A percentile compares a stretch with the other conserved stretches of the same genome.
Evolutionary conservation across 495 filamentous ascomycete genomes (phyloP).

Genomic region (Hyaloscypha variabilis): DNA sequence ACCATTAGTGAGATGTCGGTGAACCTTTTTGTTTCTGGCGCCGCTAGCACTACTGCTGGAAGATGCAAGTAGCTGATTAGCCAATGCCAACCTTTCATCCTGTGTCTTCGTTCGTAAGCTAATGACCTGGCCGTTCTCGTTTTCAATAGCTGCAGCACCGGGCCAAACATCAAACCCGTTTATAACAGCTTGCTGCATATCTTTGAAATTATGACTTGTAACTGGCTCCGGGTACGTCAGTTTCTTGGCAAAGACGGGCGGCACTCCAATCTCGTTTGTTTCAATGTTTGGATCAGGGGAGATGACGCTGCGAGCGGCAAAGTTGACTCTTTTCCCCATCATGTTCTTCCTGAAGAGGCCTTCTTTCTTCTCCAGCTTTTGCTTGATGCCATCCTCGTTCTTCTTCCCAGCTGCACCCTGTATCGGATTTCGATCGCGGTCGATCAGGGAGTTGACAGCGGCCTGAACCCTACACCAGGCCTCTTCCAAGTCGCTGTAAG

Average conservation of each 20-base stretch:
- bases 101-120: conserved; percentile 82
- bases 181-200: conserved; percentile 93
- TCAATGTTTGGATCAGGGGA: conserved; percentile 98
- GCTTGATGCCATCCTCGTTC: conserved; percentile 89
- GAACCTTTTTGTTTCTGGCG: conserved; percentile 91
- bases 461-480: conserved; percentile 85
- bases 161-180: conserved; percentile 95
- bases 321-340: conserved; percentile 99
- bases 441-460: conserved; percentile 85
- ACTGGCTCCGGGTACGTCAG: conserved; percentile 97
- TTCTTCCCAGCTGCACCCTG: conserved; percentile 69
- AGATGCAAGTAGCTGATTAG: conserved; percentile 91
- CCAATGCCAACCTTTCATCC: conserved; percentile 82
- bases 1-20: conserved; percentile 92
- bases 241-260: conserved; percentile 93
- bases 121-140: conserved; percentile 89
- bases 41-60: conserved; percentile 74
- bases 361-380: conserved; percentile 98
- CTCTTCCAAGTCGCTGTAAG: conserved; percentile 64
- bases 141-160: conserved; percentile 91
- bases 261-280: conserved; percentile 97
- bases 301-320: conserved; percentile 95
- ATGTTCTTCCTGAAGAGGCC: conserved; percentile 98
- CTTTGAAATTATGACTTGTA: conserved; percentile 93
- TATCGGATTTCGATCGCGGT: conserved; percentile 80